Evolutionary conservation across 768 basidiomycete species (phyloP).

Genomic region (Psilocybe cyanescens): DNA sequence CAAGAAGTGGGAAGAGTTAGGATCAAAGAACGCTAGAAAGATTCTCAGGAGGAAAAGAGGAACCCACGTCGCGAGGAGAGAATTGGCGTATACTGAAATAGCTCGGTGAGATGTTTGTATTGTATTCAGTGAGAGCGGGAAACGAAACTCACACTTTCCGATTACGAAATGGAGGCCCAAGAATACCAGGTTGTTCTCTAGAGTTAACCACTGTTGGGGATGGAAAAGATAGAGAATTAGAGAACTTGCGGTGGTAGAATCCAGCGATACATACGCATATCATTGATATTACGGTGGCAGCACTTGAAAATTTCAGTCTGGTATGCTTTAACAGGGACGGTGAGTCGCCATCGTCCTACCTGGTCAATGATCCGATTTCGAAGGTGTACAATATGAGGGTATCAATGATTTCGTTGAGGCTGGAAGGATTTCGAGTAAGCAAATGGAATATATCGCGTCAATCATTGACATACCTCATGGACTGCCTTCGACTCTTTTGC

Average conservation of each 20-base stretch:
- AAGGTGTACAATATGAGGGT: conserved; percentile 50
- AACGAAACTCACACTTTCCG: conserved; percentile 38
- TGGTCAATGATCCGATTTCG: conserved; percentile 53
- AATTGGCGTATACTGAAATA: no score
- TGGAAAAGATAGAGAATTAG: no score
- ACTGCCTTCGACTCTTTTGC: conserved; percentile 35
- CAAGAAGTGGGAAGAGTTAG: not conserved
- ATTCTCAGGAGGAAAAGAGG: no score
- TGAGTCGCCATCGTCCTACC: conserved; percentile 26
- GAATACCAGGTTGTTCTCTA: conserved; percentile 44
- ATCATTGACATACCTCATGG: conserved; percentile 34
- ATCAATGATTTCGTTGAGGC: conserved; percentile 48
- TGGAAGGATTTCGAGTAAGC: conserved; percentile 16
- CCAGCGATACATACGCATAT: conserved; percentile 39
- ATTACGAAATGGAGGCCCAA: conserved; percentile 51
- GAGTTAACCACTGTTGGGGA: conserved; percentile 41
- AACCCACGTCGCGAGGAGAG: no score
- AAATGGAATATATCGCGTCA: not conserved
- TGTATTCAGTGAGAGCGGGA: not conserved
- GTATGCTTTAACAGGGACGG: not conserved
- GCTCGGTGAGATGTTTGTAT: no score
- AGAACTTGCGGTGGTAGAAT: no score
- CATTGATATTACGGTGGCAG: conserved; percentile 49
- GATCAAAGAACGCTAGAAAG: no score
- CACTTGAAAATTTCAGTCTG: conserved; percentile 20